Base-by-base conservation (phyloP, 257 asterid genomes). In the Jacaranda mimosifolia region DNA sequence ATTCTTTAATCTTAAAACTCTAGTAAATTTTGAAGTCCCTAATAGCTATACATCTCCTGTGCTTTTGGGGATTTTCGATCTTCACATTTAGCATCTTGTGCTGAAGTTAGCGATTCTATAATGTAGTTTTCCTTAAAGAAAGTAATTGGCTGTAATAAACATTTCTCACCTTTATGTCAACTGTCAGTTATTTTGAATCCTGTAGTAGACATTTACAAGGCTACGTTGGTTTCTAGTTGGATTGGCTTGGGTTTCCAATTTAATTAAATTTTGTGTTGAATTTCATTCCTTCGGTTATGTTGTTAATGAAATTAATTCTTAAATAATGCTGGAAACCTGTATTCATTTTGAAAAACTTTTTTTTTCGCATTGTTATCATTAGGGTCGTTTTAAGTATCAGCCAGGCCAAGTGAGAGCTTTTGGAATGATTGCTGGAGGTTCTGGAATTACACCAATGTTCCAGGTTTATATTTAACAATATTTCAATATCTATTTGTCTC, bases 371-470 rank as follows among this genome's bases (percentile, higher is more conserved):
- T 62, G 39, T 73, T 60, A 32, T 58, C 26, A 35, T 45, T 65
- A 88, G 92, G 92, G 92, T 19, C 90, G 90, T 51, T 88, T 88
- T 17, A 86, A 81, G 82, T 88, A 88, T 68, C 87, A 84, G 60
- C 87, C 87, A 9, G 83, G 86, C 48, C 89, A 86, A 81, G 87
- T 86, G 63, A 86, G 90, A 72, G 90, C 89, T 59, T 86, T 88
- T 55, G 90, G 92, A 74, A 88, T 88, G 92, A 51, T 86, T 60
- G 92, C 92, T 63, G 92, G 92, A 52, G 92, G 92, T 51, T 82
- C 92, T 52, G 89, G 90, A 73, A 84, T 88, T 57, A 88, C 92
- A 18, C 92, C 90, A 51, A 88, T 88, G 92, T 88, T 84, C 63
- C 90, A 88, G 92, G 92, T 85, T 59, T 75, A 63, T 72, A 49